A percentile compares a stretch with the other conserved stretches of the same genome.
These are phyloP conservation scores for Tuber aestivum DNA, from an alignment of 495 filamentous ascomycete genomes.

Conservation along the genomic window DNA sequence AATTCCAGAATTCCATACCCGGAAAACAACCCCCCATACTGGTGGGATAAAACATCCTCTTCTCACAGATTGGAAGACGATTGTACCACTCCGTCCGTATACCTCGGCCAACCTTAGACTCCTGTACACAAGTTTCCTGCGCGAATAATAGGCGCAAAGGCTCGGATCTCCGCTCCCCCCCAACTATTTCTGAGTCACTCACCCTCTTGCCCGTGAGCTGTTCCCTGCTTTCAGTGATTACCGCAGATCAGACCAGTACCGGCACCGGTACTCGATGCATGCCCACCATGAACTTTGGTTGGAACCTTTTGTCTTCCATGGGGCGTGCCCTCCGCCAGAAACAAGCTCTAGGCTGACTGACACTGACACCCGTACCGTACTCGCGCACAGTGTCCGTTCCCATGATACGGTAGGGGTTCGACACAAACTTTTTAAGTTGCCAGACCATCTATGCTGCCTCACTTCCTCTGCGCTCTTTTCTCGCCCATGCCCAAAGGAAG, in stretches of 20 bases:
- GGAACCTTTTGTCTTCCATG: background rate
- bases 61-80: background rate
- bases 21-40: background rate
- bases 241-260: background rate
- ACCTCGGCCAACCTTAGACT: background rate
- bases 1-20: background rate
- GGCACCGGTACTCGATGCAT: too few relatives aligned
- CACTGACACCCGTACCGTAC: background rate
- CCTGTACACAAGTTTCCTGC: background rate
- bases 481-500: background rate
- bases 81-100: background rate
- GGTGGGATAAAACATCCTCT: background rate
- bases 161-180: background rate
- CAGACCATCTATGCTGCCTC: background rate
- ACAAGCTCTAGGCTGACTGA: background rate
- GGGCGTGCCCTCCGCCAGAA: background rate
- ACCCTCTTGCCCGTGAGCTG: background rate
- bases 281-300: background rate
- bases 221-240: background rate
- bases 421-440: background rate
- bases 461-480: background rate
- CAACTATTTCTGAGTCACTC: background rate
- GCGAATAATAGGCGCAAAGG: background rate
- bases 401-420: background rate
- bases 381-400: background rate